Conservation (phyloP, 768 basidiomycete species). For the Phylloporus arenicola region DNA sequence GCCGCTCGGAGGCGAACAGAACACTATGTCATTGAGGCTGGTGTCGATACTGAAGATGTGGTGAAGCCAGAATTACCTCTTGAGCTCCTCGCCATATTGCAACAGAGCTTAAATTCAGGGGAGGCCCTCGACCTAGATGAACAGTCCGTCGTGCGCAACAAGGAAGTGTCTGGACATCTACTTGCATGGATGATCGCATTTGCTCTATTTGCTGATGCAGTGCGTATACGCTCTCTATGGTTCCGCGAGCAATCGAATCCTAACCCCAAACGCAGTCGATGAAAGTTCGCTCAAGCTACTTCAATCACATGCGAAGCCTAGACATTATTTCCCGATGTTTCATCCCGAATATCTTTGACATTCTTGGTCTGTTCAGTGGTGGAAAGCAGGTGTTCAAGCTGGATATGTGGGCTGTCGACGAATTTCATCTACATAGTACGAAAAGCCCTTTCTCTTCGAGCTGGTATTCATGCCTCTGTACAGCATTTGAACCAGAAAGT, state of each 20-base stretch:
- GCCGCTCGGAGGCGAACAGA: constrained; percentile 76
- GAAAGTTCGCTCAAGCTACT: constrained; percentile 78
- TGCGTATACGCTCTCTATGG: constrained; percentile 35
- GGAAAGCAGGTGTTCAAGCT: constrained; percentile 68
- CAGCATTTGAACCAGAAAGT: constrained; percentile 56
- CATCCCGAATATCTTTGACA: constrained; percentile 63
- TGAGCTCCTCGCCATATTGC: constrained; percentile 63
- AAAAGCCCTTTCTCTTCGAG: constrained; percentile 1
- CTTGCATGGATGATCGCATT: constrained; percentile 88
- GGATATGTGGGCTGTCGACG: constrained; percentile 81
- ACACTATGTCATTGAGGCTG: constrained; percentile 80
- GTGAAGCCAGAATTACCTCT: constrained; percentile 54
- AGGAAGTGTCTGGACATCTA: constrained; percentile 60
- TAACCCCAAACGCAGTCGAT: constrained; percentile 54
- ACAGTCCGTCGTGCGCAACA: constrained; percentile 30
- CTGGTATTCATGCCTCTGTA: background rate
- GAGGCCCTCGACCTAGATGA: constrained; percentile 37
- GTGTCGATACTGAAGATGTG: constrained; percentile 61
- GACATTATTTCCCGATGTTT: constrained; percentile 60
- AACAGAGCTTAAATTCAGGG: constrained; percentile 38
- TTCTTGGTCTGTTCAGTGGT: constrained; percentile 64
- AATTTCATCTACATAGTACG: constrained; percentile 72
- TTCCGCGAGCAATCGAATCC: background rate
- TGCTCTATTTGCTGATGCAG: constrained; percentile 78
- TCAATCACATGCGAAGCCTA: constrained; percentile 74